phyloP scores from a whole-genome alignment of 164 flowering plant species.

The Tinospora cordifolia region DNA sequence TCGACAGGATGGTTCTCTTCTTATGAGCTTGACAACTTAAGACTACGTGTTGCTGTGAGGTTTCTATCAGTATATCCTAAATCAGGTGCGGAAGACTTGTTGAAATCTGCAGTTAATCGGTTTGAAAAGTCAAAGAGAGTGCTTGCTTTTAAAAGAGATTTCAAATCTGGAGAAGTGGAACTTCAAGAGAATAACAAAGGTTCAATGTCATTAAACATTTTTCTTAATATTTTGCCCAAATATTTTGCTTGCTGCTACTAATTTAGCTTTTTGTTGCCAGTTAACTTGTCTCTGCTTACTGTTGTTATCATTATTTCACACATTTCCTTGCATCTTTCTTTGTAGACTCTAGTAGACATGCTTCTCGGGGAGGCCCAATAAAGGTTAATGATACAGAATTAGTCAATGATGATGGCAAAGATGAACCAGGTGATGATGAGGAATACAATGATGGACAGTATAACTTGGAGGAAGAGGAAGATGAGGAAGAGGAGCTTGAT shows the following conservation, averaged over 20 bases:
- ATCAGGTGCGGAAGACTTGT: conserved; percentile 38
- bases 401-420: conserved; percentile 31
- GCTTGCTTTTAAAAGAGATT: conserved; percentile 22
- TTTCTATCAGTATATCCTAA: conserved; percentile 58
- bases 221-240: neutral
- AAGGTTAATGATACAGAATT: conserved; percentile 18
- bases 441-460: conserved; percentile 32
- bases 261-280: neutral
- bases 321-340: neutral
- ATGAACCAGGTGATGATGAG: conserved; percentile 30
- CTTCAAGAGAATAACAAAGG: conserved; percentile 39
- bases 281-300: neutral
- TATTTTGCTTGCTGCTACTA: neutral
- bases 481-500: conserved; percentile 45
- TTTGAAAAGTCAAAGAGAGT: conserved; percentile 59
- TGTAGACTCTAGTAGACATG: conserved; percentile 11
- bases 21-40: conserved; percentile 34
- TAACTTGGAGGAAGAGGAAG: conserved; percentile 45
- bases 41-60: conserved; percentile 47
- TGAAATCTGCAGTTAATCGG: conserved; percentile 36
- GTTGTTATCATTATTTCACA: neutral
- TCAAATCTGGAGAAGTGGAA: conserved; percentile 28
- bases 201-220: conserved; percentile 8
- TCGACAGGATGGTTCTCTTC: conserved; percentile 77
- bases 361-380: conserved; percentile 8